Conservation (phyloP, 2,329 filamentous ascomycete species). For the Xylogone sp. region DNA sequence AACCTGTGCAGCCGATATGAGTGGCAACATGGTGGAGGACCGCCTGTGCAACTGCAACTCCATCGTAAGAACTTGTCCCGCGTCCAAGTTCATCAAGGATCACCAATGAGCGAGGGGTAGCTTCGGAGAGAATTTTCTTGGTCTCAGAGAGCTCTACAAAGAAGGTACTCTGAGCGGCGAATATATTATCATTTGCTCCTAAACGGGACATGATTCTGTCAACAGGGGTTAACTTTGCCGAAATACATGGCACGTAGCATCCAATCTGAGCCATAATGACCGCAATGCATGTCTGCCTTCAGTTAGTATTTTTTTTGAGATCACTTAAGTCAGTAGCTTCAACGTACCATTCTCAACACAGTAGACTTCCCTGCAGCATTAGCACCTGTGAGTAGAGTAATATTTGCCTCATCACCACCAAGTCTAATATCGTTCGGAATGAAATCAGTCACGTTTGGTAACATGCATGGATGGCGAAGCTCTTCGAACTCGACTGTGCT, state of each 20-base stretch:
- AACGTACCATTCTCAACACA: conserved; percentile 80
- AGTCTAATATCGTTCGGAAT: conserved; percentile 93
- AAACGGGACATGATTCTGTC: conserved; percentile 99
- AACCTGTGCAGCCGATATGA: conserved; percentile 89
- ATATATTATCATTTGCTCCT: conserved; percentile 98
- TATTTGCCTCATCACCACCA: conserved; percentile 76
- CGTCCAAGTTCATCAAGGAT: conserved; percentile 96
- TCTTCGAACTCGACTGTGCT: conserved; percentile 90
- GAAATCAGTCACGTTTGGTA: conserved; percentile 84
- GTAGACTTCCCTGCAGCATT: conserved; percentile 98
- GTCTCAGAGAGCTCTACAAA: conserved; percentile 97
- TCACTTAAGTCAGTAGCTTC: not conserved
- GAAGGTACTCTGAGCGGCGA: conserved; percentile 95
- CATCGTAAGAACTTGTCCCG: conserved; percentile 92
- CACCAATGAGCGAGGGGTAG: conserved; percentile 88
- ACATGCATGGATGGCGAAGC: conserved; percentile 91
- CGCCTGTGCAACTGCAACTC: conserved; percentile 92
- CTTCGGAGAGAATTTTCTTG: conserved; percentile 94
- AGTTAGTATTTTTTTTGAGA: conserved; percentile 11
- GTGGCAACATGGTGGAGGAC: conserved; percentile 95
- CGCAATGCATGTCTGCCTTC: conserved; percentile 74
- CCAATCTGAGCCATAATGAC: conserved; percentile 98
- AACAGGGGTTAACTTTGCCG: conserved; percentile 80
- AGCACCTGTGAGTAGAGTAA: conserved; percentile 88
- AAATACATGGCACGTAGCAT: conserved; percentile 82